These are phyloP conservation scores for Yamadazyma trypodendri DNA, from an alignment of 1,139 yeast genomes.

Conservation along the genomic window DNA sequence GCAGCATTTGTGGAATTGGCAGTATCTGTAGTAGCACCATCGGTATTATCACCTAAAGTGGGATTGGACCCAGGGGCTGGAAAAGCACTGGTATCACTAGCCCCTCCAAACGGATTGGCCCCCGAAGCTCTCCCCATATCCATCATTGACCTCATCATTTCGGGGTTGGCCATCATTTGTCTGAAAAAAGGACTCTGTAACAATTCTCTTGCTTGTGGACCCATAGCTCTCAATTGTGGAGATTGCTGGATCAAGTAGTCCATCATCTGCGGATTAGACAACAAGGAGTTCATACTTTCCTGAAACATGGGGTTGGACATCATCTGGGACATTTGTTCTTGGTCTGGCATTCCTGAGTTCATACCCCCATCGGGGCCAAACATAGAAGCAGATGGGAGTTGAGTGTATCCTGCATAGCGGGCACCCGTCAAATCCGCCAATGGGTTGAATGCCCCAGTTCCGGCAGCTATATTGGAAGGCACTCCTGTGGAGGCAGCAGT, in stretches of 20 bases:
- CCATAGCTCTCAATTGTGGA: constrained; percentile 83
- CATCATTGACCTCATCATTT: constrained; percentile 80
- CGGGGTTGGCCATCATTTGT: constrained; percentile 83
- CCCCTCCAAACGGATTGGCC: constrained; percentile 20
- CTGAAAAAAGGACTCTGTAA: constrained; percentile 82
- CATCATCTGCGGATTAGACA: constrained; percentile 76
- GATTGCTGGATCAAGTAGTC: constrained; percentile 80
- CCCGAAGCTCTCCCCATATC: constrained; percentile 58
- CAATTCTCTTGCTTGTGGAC: constrained; percentile 86
- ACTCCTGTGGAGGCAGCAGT: constrained; percentile 23
- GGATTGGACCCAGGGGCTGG: constrained; percentile 60
- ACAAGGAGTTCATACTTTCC: constrained; percentile 77
- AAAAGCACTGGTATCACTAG: constrained; percentile 34
- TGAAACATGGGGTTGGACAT: constrained; percentile 80
- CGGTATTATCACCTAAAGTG: constrained; percentile 16
- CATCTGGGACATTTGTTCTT: constrained; percentile 71
- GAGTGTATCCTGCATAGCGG: constrained; percentile 88
- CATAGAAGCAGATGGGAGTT: constrained; percentile 83
- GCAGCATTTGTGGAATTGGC: constrained; percentile 4
- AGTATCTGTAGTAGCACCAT: constrained; percentile 14
- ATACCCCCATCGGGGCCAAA: constrained; percentile 96
- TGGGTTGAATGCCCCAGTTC: constrained; percentile 87
- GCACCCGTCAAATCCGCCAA: constrained; percentile 93
- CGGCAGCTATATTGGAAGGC: constrained; percentile 81
- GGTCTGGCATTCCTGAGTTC: constrained; percentile 64